phyloP scores from a whole-genome alignment of 768 basidiomycete genomes.

The Hygrophorus pudorinus region DNA sequence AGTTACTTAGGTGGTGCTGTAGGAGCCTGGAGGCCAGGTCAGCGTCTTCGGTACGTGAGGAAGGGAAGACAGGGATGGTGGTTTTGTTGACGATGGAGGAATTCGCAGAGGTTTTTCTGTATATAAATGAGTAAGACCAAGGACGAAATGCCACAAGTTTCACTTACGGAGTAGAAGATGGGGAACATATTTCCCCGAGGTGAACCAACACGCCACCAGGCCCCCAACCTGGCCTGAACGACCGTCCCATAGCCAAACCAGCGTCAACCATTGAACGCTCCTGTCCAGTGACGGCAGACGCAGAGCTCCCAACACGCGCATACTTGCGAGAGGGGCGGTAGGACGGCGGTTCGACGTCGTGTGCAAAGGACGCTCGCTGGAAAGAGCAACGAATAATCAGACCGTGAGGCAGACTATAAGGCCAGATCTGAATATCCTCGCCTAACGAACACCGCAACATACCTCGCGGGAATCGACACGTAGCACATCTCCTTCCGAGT shows the following conservation, averaged over 20 bases:
- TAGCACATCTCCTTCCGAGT: constrained; percentile 63
- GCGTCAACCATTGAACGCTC: constrained; percentile 71
- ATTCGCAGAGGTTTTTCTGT: constrained; percentile 47
- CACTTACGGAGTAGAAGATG: constrained; percentile 43
- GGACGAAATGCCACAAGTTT: not conserved
- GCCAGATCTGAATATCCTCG: not conserved
- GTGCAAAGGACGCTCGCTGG: constrained; percentile 74
- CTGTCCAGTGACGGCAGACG: constrained; percentile 51
- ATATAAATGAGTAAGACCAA: constrained; percentile 5
- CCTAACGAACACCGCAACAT: constrained; percentile 11
- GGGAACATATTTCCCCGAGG: constrained; percentile 63
- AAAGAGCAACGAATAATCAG: not conserved
- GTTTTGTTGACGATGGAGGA: constrained; percentile 30
- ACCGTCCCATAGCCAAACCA: constrained; percentile 76
- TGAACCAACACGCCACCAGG: constrained; percentile 68
- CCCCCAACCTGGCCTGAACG: constrained; percentile 89
- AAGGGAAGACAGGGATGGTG: constrained; percentile 30
- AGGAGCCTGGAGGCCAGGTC: constrained; percentile 52
- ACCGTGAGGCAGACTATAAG: not conserved
- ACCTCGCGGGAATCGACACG: constrained; percentile 56
- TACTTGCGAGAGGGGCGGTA: constrained; percentile 76
- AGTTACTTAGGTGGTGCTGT: constrained; percentile 66
- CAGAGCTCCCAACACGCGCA: constrained; percentile 57
- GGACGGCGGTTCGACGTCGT: constrained; percentile 55
- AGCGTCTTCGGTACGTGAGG: constrained; percentile 21